phyloP scores from a whole-genome alignment of 2,329 filamentous ascomycete species.

The Hortaea werneckii region DNA sequence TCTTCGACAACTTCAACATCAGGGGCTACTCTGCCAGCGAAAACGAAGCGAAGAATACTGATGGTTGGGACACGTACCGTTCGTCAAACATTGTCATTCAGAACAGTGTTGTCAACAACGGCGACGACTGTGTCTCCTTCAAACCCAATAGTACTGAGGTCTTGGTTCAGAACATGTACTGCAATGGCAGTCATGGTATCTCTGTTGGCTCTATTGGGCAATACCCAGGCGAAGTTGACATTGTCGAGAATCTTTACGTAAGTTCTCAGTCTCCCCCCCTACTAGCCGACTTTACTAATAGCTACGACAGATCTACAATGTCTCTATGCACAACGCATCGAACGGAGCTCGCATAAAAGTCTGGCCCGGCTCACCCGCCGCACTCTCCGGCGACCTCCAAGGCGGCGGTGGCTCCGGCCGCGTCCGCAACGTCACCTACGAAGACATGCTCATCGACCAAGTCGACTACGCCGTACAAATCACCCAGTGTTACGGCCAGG shows the following conservation, averaged over 20 bases:
- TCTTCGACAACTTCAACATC: constrained; percentile 55
- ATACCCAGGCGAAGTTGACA: constrained; percentile 53
- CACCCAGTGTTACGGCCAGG: constrained; percentile 57
- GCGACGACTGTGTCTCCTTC: constrained; percentile 64
- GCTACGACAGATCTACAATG: constrained; percentile 23
- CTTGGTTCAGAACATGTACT: constrained; percentile 55
- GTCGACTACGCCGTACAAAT: constrained; percentile 57
- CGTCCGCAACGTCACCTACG: constrained; percentile 59
- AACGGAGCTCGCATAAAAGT: constrained; percentile 65
- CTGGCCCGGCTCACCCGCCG: constrained; percentile 51
- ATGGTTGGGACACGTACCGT: constrained; percentile 45
- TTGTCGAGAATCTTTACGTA: constrained; percentile 59
- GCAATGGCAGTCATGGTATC: constrained; percentile 63
- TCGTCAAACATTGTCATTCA: constrained; percentile 55
- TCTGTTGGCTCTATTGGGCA: constrained; percentile 63
- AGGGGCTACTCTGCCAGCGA: constrained; percentile 42
- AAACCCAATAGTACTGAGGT: constrained; percentile 64
- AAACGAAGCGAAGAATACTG: constrained; percentile 52
- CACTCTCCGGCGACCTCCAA: constrained; percentile 50
- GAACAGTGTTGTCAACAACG: constrained; percentile 54
- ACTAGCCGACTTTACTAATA: neutral
- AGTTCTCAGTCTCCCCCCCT: constrained; percentile 5
- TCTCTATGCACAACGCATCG: constrained; percentile 32
- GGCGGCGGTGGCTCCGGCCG: constrained; percentile 55
- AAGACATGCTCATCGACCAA: constrained; percentile 49